phyloP scores from a whole-genome alignment of 2,329 filamentous ascomycete species.

The Cryphonectria carpinicola region DNA sequence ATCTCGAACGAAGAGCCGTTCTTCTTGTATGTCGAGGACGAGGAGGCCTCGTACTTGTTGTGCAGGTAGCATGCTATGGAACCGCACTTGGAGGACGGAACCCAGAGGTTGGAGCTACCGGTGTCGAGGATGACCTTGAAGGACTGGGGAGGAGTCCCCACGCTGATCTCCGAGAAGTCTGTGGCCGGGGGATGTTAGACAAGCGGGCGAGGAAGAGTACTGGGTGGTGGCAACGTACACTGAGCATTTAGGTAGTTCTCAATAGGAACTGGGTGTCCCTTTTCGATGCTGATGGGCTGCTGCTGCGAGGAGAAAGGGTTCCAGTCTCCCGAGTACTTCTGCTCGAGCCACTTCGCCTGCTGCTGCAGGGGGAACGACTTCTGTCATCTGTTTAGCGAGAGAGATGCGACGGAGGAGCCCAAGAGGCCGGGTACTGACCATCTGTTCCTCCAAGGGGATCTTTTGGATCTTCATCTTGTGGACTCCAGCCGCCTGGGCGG shows the following conservation, averaged over 20 bases:
- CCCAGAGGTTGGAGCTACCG: slow-evolving; percentile 98
- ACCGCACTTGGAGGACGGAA: slow-evolving; percentile 85
- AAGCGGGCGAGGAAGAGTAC: slow-evolving; percentile 5
- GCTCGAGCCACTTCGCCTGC: slow-evolving; percentile 80
- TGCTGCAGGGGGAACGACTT: slow-evolving; percentile 77
- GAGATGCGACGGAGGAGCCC: not conserved
- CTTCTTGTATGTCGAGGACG: slow-evolving; percentile 89
- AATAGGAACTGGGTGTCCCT: slow-evolving; percentile 80
- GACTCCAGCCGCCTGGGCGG: slow-evolving; percentile 75
- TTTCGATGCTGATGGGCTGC: slow-evolving; percentile 23
- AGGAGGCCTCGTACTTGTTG: slow-evolving; percentile 90
- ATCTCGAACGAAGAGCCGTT: slow-evolving; percentile 95
- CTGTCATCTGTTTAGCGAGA: slow-evolving; percentile 47
- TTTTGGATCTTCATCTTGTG: slow-evolving; percentile 99
- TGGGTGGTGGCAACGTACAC: slow-evolving; percentile 66
- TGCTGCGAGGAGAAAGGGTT: slow-evolving; percentile 27
- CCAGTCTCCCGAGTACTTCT: slow-evolving; percentile 86
- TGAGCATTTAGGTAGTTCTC: slow-evolving; percentile 99
- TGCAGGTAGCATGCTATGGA: slow-evolving; percentile 99
- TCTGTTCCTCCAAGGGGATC: slow-evolving; percentile 87
- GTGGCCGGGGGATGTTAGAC: slow-evolving; percentile 14
- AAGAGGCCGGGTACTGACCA: slow-evolving; percentile 62
- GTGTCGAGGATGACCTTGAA: slow-evolving; percentile 99
- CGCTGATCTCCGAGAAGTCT: slow-evolving; percentile 97
- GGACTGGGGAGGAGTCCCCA: slow-evolving; percentile 87